Evolutionary conservation across 768 basidiomycete species (phyloP), one percentile per base, ranked within the genome.

Genomic region (Mycena metata): DNA sequence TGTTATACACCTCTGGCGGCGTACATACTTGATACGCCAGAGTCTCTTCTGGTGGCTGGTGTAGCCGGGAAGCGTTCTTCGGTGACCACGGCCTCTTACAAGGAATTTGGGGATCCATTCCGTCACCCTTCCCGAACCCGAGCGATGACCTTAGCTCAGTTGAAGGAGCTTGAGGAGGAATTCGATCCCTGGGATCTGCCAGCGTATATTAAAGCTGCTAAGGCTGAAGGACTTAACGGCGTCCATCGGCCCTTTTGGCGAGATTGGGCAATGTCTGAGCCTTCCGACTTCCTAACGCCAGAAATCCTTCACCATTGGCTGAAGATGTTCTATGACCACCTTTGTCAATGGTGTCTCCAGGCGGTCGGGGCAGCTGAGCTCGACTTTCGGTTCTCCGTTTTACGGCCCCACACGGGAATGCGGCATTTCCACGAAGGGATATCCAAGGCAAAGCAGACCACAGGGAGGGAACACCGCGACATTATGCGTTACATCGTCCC

Each of bases 1-100:
- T 57, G 56, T 24, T 68, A 49, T 46, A 73, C 73, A 0, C 70
- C 66, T 4, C 66, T 75, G 9, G 63, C 65, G 1, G 47, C 65
- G 0, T 67, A 66, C 13, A 73, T 71, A 7, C 65, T 67, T 0
- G 71, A 75, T 33, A 59, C 72, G 0, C 70, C 67, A 17, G 1
- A 69, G 69, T 39, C 67, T 50, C 23, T 39, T 50, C 1, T 51
- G 68, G 47, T 75, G 16, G 54, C 72, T 7, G 57, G 70, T 2
- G 23, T 70, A 1, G 21, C 60, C 10, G 49, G 60, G 7, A 73
- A 52, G 5, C 13, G 51, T 5, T 76, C 72, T 0, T 73, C 73
- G 0, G 23, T 72, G 0, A 66, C 69, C 0, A 15, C 56, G 0
- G 73, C 75, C 1, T 54, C 52, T 2, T 58, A 68, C 43, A 0